Evolutionary conservation across 495 filamentous ascomycete genomes (phyloP).

Genomic region (Podospora pseudocomata): DNA sequence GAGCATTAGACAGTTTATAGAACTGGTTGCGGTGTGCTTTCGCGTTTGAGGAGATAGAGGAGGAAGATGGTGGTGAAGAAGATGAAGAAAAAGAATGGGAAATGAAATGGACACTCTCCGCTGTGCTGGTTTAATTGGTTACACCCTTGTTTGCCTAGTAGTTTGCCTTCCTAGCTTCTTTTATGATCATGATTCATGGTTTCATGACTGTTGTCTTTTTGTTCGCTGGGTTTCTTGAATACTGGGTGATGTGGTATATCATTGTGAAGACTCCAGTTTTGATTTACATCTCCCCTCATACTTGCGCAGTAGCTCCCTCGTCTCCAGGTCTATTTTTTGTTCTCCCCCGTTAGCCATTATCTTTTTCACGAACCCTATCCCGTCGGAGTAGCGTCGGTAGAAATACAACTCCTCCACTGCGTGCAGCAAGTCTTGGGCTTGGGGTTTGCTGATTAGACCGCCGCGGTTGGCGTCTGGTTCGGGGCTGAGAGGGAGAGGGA

Average conservation of each 20-base stretch:
- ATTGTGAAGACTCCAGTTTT: constrained; percentile 3
- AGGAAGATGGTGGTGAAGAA: constrained; percentile 3
- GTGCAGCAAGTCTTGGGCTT: constrained; percentile 48
- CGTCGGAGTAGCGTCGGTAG: constrained; percentile 46
- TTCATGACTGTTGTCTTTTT: neutral
- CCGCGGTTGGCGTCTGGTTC: neutral
- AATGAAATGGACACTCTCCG: constrained; percentile 6
- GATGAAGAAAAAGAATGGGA: constrained; percentile 4
- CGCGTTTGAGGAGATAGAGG: neutral
- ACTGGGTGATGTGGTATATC: neutral
- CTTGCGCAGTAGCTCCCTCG: constrained; percentile 29
- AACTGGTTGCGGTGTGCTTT: neutral
- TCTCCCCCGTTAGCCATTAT: constrained; percentile 32
- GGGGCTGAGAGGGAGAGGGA: constrained; percentile 30
- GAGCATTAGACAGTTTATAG: neutral
- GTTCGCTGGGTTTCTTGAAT: neutral
- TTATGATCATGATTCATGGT: neutral
- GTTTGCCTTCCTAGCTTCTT: neutral
- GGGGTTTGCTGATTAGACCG: constrained; percentile 34
- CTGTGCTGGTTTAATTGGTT: constrained; percentile 2
- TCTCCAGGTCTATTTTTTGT: constrained; percentile 37
- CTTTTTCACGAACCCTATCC: constrained; percentile 30
- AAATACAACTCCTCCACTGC: constrained; percentile 57
- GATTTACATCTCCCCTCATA: constrained; percentile 39
- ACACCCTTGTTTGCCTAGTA: neutral